Evolutionary conservation across 768 basidiomycete species (phyloP).

Genomic region (Paxillus rubicundulus): DNA sequence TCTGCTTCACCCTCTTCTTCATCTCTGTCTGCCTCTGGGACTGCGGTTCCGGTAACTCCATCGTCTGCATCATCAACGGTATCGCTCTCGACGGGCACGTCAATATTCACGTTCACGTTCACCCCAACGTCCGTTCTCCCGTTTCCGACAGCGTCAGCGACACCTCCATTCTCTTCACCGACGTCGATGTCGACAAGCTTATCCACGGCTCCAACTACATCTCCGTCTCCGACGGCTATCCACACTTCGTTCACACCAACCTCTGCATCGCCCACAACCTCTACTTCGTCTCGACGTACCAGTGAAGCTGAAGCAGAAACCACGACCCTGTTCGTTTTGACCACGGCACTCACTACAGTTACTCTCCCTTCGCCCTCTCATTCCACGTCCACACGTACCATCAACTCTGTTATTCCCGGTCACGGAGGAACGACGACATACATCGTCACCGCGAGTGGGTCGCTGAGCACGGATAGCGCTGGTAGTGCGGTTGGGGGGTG

Average conservation of each 20-base stretch:
- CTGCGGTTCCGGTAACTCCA: neutral
- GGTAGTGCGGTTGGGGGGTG: conserved; percentile 11
- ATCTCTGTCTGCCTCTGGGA: neutral
- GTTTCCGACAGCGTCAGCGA: neutral
- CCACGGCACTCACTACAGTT: conserved; percentile 12
- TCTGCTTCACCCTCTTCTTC: neutral
- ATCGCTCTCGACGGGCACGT: neutral
- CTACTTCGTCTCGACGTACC: neutral
- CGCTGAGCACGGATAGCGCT: conserved; percentile 22
- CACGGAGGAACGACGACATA: conserved; percentile 14
- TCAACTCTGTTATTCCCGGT: conserved; percentile 17
- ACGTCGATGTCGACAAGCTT: neutral
- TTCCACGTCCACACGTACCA: conserved; percentile 18
- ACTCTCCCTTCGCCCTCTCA: neutral
- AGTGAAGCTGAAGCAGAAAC: neutral
- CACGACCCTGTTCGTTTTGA: conserved; percentile 13
- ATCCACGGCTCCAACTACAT: neutral
- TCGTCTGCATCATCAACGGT: neutral
- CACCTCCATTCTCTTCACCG: neutral
- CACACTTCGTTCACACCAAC: neutral
- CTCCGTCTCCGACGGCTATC: neutral
- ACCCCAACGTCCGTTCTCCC: neutral
- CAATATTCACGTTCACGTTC: conserved; percentile 2
- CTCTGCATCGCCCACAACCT: neutral
- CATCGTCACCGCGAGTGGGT: conserved; percentile 18